Base-by-base conservation (phyloP, 1,284 basidiomycete species). In the Cryptococcus depauperatus region DNA sequence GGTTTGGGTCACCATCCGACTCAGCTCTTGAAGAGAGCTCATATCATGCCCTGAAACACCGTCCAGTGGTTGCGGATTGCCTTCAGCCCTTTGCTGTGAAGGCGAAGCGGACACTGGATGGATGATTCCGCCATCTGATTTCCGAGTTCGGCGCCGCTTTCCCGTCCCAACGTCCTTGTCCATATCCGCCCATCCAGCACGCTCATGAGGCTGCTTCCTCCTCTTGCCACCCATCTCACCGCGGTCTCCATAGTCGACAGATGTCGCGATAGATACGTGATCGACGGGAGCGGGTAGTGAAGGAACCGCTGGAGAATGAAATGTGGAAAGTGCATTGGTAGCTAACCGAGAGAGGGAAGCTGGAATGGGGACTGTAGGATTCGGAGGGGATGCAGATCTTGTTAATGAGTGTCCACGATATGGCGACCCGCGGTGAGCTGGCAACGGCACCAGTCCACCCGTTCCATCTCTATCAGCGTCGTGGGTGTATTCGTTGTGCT, bases 191-290 rank as follows among this genome's bases (percentile, higher is more conserved):
- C 64, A 68, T 0, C 66, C 66, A 13, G 66, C 66, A 23, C 66
- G 52, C 45, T 68, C 61, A 42, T 66, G 61, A 1, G 58, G 57
- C 13, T 49, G 41, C 46, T 67, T 67, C 47, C 61, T 59, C 19
- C 66, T 51, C 51, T 66, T 66, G 3, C 66, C 66, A 26, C 66
- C 66, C 66, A 69, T 69, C 55, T 69, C 66, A 14, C 66, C 66
- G 25, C 58, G 46, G 10, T 50, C 52, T 3, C 33, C 41, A 25
- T 43, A 37, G 25, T 53, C 43, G 13, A 37, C 25, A 4, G 33
- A 19, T 10, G 43, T 21, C 3, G 44, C 41, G 7, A 37, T 22
- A 16, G 16, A 14, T 4, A 41, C 41, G 22, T 45, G 37, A 21
- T 47, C 42, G 13, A 44, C 35, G 8, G 43, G 27, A 14, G 39